Conservation (phyloP, 805 yeast genomes). For the Candida yuanshanica region DNA sequence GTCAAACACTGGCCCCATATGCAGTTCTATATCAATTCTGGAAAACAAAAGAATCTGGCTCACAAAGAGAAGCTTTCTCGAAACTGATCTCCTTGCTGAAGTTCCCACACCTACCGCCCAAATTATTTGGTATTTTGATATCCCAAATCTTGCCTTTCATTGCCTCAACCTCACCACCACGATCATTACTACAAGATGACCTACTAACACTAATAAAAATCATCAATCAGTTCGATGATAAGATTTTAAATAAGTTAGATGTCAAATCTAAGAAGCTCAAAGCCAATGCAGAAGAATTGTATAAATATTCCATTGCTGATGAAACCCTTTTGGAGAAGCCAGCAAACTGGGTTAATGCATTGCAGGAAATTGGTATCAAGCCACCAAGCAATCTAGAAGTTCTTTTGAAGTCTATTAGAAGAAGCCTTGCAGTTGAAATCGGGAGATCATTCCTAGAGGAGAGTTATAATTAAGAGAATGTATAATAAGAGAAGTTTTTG, state of each 20-base stretch:
- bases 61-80: slow-evolving; percentile 24
- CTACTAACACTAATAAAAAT: slow-evolving; percentile 16
- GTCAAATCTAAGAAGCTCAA: slow-evolving; percentile 12
- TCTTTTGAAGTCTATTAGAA: slow-evolving; percentile 17
- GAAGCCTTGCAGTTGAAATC: slow-evolving; percentile 20
- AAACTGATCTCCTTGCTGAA: slow-evolving; percentile 36
- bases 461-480: not conserved
- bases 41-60: slow-evolving; percentile 25
- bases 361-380: slow-evolving; percentile 13
- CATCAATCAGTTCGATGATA: slow-evolving; percentile 18
- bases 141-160: slow-evolving; percentile 43
- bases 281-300: slow-evolving; percentile 16
- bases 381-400: slow-evolving; percentile 14
- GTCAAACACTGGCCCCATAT: slow-evolving; percentile 68
- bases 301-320: slow-evolving; percentile 13
- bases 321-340: slow-evolving; percentile 1
- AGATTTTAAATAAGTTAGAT: slow-evolving; percentile 2
- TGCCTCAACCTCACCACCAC: slow-evolving; percentile 17
- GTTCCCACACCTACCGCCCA: slow-evolving; percentile 48
- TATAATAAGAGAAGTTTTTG: not conserved
- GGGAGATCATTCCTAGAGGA: slow-evolving; percentile 17
- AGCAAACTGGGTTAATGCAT: slow-evolving; percentile 17
- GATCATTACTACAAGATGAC: slow-evolving; percentile 17
- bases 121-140: slow-evolving; percentile 43
- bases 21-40: slow-evolving; percentile 54